Conservation (phyloP, 176 grass and related monocot genomes). For the Dendrocalamus sinicus region DNA sequence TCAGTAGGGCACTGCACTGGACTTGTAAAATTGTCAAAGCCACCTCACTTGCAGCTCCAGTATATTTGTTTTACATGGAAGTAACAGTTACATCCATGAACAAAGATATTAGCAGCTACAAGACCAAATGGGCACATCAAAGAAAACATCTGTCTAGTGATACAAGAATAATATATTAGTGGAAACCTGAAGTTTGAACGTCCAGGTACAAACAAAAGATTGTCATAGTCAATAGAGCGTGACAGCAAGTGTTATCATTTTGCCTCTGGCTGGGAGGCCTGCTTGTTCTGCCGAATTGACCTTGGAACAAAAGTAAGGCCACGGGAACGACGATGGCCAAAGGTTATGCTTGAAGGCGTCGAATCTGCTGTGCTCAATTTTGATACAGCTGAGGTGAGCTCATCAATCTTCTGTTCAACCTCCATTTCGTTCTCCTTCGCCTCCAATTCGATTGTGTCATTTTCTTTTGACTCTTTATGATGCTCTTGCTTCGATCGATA, state of each 20-base stretch:
- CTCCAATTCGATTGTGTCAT: conserved; percentile 11
- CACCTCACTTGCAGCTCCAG: not conserved
- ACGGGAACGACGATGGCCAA: conserved; percentile 64
- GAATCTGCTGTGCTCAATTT: conserved; percentile 65
- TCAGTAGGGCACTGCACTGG: not conserved
- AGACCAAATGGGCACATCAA: not conserved
- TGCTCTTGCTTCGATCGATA: conserved; percentile 51
- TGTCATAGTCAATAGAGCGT: not conserved
- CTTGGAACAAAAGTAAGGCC: conserved; percentile 79
- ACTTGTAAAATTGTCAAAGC: not conserved
- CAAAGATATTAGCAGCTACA: not conserved
- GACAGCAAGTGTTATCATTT: conserved; percentile 20
- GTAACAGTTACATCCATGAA: not conserved
- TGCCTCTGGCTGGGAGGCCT: conserved; percentile 50
- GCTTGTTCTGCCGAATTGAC: conserved; percentile 68
- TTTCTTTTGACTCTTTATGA: not conserved
- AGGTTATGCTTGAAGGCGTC: conserved; percentile 56
- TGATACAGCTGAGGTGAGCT: conserved; percentile 66
- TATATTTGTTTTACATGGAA: not conserved
- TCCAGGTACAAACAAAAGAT: not conserved
- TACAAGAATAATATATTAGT: not conserved
- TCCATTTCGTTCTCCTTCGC: conserved; percentile 62
- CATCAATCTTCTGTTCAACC: conserved; percentile 66
- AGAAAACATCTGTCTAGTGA: not conserved
- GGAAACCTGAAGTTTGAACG: not conserved